A percentile compares a stretch with the other conserved stretches of the same genome.
Conservation (phyloP, 345 rosid species). For the Arabidopsis suecica region DNA sequence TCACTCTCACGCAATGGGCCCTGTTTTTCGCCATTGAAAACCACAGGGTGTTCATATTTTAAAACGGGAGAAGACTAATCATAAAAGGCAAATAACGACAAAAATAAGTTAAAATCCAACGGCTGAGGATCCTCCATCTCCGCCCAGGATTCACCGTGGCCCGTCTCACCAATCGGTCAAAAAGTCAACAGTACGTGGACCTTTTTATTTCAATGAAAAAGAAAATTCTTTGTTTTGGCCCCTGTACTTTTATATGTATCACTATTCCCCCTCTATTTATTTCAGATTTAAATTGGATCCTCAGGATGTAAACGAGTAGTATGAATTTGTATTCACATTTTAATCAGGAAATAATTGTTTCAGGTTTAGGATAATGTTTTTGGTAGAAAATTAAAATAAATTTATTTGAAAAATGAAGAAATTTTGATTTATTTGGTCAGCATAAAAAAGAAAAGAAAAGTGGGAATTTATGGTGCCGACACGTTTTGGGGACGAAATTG, state of each 20-base stretch:
- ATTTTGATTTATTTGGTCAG: too few relatives aligned
- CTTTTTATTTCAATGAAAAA: neutral
- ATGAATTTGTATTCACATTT: neutral
- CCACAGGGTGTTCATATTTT: slow-evolving; percentile 42
- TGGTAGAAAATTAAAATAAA: neutral
- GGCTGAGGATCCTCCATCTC: slow-evolving; percentile 25
- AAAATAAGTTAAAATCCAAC: slow-evolving; percentile 40
- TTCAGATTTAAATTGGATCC: too few relatives aligned
- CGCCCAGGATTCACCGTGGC: slow-evolving; percentile 14
- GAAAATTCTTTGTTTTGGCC: slow-evolving; percentile 33
- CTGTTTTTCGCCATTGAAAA: slow-evolving; percentile 40
- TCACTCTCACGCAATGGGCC: slow-evolving; percentile 40
- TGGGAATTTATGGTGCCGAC: slow-evolving; percentile 38
- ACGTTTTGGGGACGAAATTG: slow-evolving; percentile 2
- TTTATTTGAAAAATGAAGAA: neutral
- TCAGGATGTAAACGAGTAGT: neutral
- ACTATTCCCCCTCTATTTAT: neutral
- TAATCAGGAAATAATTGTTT: neutral
- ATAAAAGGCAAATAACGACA: slow-evolving; percentile 31
- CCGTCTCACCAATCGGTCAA: slow-evolving; percentile 31
- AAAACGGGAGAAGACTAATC: slow-evolving; percentile 21
- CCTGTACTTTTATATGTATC: slow-evolving; percentile 21
- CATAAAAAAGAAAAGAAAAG: neutral
- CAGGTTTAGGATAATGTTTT: neutral
- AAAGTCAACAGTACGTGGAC: slow-evolving; percentile 41